Evolutionary conservation across 1,284 basidiomycete species (phyloP), one percentile per base, ranked within the genome.

Genomic region (Neonothopanus nambi): DNA sequence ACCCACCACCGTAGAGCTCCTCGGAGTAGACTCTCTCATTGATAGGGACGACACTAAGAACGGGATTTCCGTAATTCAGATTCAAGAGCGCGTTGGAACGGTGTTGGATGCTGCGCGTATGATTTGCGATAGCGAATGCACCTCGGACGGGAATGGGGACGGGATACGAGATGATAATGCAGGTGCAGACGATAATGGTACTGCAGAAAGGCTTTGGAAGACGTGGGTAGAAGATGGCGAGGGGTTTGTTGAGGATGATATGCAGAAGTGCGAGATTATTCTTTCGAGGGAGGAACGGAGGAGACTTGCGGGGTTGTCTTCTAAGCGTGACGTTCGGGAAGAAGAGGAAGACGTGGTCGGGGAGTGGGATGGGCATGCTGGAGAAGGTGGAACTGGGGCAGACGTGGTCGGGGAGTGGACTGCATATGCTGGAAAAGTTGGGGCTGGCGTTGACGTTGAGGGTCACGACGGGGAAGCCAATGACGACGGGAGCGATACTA

Each of bases 1-100:
- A 40, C 55, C 52, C 13, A 54, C 52, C 5, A 30, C 47, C n/a
- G 39, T 40, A 20, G 50, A 55, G 23, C 23, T 56, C 5, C 12
- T 51, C n/a, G 60, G 63, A 28, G 65, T 72, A 20, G 59, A 57
- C 63, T 28, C 63, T 70, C n/a, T 59, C 11, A 69, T 67, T 5
- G 55, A 50, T 33, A 28, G 17, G 5, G 59, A 54, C 36, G 60
- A 53, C n/a, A 26, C 51, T 5, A 38, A 51, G 36, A 45, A 48
- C 7, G 49, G 57, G 13, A 23, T 55, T 33, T 30, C 56, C 24
- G 33, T 24, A 15, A 48, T 23, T 6, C 56, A 51, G 30, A 30
- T 54, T 13, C 15, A 46, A 26, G 50, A 63, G 62, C 8, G 69
- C 70, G 7, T 52, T 45, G 3, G 62, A 63, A n/a, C n/a, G 5